Percentiles rank a stretch among this genome's conserved stretches.
Evolutionary conservation across 352 stramenopile genomes (phyloP).

Genomic region (Globisporangium mamillatum): DNA sequence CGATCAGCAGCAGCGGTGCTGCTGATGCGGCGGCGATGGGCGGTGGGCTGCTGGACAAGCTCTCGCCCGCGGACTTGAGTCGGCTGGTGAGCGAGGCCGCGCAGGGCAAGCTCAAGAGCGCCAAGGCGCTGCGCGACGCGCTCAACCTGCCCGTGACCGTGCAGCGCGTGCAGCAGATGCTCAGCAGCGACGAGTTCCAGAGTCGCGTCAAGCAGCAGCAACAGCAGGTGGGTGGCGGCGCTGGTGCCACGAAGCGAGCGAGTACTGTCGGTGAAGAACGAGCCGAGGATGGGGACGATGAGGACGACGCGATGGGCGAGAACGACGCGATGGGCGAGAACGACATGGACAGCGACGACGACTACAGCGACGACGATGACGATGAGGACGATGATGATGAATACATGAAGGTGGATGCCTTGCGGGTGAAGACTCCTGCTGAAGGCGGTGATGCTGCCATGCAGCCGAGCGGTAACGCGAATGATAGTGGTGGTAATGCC

Average conservation of each 20-base stretch:
- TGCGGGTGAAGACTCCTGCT: not conserved
- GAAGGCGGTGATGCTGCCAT: not conserved
- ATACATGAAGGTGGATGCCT: not conserved
- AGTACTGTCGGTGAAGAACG: too few relatives aligned
- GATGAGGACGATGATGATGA: conserved; percentile 1
- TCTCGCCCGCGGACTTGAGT: conserved; percentile 4
- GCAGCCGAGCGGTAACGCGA: not conserved
- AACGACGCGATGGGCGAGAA: not conserved
- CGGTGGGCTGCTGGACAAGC: not conserved
- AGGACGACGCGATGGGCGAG: not conserved
- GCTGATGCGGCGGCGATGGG: not conserved
- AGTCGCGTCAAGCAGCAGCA: not conserved
- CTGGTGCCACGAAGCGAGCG: not conserved
- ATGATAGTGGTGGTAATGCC: not conserved
- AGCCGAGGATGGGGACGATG: not conserved
- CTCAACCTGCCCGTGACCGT: conserved; percentile 8
- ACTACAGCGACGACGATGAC: not conserved
- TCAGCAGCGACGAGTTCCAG: conserved; percentile 12
- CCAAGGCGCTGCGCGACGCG: conserved; percentile 17
- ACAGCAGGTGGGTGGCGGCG: not conserved
- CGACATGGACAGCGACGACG: not conserved
- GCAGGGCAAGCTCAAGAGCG: conserved; percentile 8
- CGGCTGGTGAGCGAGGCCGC: conserved; percentile 1
- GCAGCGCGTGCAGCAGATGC: conserved; percentile 11
- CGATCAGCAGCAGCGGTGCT: too few relatives aligned